Conservation (phyloP, 2,329 filamentous ascomycete species). For the Diaporthe ampelina region DNA sequence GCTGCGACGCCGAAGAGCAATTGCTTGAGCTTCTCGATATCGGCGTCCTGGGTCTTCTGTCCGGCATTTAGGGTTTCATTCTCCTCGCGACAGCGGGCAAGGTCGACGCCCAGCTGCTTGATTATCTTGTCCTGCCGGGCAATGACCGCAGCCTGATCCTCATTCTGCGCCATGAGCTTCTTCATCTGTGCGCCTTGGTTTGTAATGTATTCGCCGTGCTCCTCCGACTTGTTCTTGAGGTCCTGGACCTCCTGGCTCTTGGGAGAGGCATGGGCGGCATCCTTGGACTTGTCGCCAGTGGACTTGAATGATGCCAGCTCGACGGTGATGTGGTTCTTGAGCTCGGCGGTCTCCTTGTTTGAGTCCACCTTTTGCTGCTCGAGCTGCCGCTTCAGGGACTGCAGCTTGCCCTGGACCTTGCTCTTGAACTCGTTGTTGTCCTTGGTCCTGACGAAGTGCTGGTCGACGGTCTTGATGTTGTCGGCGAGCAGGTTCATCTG, state of each 20-base stretch:
- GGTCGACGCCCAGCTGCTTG: too few species aligned
- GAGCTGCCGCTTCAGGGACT: background rate
- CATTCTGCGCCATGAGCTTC: too few species aligned
- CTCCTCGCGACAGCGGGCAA: background rate
- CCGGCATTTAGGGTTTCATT: background rate
- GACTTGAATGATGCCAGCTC: background rate
- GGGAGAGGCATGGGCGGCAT: background rate
- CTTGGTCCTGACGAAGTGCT: background rate
- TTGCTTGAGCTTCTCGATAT: background rate
- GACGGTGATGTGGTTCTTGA: background rate
- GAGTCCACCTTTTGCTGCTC: background rate
- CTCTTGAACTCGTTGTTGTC: background rate
- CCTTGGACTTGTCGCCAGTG: background rate
- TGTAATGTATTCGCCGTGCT: too few species aligned
- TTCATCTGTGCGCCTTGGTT: too few species aligned
- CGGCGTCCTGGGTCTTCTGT: background rate
- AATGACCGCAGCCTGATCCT: background rate
- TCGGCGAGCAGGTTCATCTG: background rate
- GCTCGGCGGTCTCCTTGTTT: background rate
- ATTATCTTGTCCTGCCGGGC: too few species aligned
- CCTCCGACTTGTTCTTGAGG: background rate
- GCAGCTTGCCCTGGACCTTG: too few species aligned
- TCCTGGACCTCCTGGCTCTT: background rate
- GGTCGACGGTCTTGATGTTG: background rate
- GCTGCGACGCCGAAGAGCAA: rapidly evolving